Evolutionary conservation across 2,329 filamentous ascomycete species (phyloP).

Genomic region (Ophiosphaerella korrae): DNA sequence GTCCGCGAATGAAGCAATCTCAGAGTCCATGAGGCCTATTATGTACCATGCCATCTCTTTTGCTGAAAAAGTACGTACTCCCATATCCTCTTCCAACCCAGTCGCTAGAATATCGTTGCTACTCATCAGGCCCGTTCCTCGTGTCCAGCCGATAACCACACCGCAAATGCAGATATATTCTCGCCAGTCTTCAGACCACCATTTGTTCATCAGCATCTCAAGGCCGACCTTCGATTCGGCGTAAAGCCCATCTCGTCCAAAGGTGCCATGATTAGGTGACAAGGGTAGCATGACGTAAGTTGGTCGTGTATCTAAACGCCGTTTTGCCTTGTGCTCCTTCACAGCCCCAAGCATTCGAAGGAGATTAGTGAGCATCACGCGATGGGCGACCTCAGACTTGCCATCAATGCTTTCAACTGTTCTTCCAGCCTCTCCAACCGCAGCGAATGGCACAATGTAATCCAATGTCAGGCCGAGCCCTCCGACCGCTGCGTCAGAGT

Average conservation of each 20-base stretch:
- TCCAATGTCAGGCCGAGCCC: constrained; percentile 73
- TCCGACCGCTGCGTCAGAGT: constrained; percentile 30
- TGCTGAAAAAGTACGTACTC: constrained; percentile 49
- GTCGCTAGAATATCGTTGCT: constrained; percentile 51
- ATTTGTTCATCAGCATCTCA: constrained; percentile 44
- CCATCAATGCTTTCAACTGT: constrained; percentile 39
- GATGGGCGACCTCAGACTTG: constrained; percentile 78
- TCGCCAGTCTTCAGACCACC: constrained; percentile 51
- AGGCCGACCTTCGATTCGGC: constrained; percentile 53
- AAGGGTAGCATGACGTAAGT: constrained; percentile 50
- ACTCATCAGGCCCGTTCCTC: constrained; percentile 52
- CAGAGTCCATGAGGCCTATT: constrained; percentile 46
- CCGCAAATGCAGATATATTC: constrained; percentile 50
- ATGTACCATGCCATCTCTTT: constrained; percentile 52
- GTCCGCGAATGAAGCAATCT: constrained; percentile 85
- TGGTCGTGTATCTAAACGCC: constrained; percentile 46
- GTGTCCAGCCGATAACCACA: constrained; percentile 53
- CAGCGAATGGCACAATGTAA: constrained; percentile 51
- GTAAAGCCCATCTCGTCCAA: constrained; percentile 53
- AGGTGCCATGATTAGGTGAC: constrained; percentile 53
- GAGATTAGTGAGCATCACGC: constrained; percentile 96
- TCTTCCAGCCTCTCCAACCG: constrained; percentile 69
- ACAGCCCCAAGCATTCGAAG: constrained; percentile 76
- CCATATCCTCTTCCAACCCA: constrained; percentile 67
- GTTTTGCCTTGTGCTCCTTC: constrained; percentile 66